phyloP scores from a whole-genome alignment of 768 basidiomycete genomes.

The Mycena vitilis region DNA sequence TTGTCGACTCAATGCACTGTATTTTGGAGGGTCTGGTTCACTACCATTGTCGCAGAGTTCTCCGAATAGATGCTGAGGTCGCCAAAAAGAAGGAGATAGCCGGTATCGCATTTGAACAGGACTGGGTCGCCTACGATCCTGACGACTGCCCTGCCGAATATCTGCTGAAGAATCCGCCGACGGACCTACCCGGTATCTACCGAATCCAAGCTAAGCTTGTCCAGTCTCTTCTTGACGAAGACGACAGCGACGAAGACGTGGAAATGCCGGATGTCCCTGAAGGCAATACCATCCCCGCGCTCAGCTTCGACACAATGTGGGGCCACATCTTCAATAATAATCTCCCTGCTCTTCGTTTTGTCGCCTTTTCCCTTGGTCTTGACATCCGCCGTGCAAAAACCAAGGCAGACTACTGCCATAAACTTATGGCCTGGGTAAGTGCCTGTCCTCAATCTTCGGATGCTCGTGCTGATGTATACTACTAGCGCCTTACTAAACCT shows the following conservation, averaged over 20 bases:
- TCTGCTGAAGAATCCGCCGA: conserved; percentile 21
- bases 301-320: conserved; percentile 17
- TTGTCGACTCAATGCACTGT: conserved; percentile 49
- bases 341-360: conserved; percentile 24
- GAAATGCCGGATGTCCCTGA: conserved; percentile 27
- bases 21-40: conserved; percentile 40
- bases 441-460: conserved; percentile 6
- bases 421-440: conserved; percentile 33
- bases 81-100: conserved; percentile 27
- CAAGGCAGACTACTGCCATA: conserved; percentile 26
- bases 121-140: conserved; percentile 30
- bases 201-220: conserved; percentile 28
- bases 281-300: conserved; percentile 22
- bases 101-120: conserved; percentile 28
- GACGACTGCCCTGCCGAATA: conserved; percentile 20
- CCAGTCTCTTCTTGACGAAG: conserved; percentile 10
- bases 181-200: conserved; percentile 5
- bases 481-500: conserved; percentile 26
- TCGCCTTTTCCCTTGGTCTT: conserved; percentile 25
- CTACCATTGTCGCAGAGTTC: conserved; percentile 35
- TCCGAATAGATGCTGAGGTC: conserved; percentile 31
- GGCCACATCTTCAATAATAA: conserved; percentile 11
- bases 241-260: conserved; percentile 17
- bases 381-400: conserved; percentile 2
- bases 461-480: conserved; percentile 14